phyloP scores from a whole-genome alignment of 495 filamentous ascomycete species.

The Xylaria curta region DNA sequence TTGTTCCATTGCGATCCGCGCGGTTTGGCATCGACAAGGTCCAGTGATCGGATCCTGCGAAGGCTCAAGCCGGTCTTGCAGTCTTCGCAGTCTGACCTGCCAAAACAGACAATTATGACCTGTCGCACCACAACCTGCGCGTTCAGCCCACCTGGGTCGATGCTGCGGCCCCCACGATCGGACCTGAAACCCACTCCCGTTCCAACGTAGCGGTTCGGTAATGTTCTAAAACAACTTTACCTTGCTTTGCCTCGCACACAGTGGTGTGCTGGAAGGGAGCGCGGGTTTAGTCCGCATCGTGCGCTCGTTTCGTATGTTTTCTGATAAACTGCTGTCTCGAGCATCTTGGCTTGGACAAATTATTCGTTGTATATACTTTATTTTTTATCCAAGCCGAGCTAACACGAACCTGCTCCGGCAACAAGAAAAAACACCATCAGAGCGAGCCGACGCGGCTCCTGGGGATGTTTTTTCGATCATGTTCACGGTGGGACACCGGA shows the following conservation, averaged over 20 bases:
- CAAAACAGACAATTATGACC: conserved; percentile 19
- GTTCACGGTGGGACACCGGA: conserved; percentile 27
- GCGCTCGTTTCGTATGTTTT: conserved; percentile 44
- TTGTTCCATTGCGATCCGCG: conserved; percentile 43
- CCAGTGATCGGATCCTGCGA: conserved; percentile 22
- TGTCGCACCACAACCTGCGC: conserved; percentile 30
- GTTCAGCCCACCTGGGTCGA: conserved; percentile 43
- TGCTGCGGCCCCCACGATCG: conserved; percentile 44
- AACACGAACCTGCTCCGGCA: conserved; percentile 29
- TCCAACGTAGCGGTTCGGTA: conserved; percentile 3
- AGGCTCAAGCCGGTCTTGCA: conserved; percentile 36
- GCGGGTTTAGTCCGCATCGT: conserved; percentile 27
- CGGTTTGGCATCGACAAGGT: conserved; percentile 33
- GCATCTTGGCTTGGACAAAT: conserved; percentile 19
- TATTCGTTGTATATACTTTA: conserved; percentile 22
- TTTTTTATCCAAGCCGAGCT: conserved; percentile 9
- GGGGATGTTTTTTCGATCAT: conserved; percentile 30
- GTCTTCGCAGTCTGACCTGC: conserved; percentile 30
- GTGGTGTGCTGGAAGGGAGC: conserved; percentile 1
- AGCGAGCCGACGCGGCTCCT: conserved; percentile 32
- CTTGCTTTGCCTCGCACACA: neutral
- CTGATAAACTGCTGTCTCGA: conserved; percentile 28
- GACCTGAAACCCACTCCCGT: conserved; percentile 11
- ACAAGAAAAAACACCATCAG: conserved; percentile 33
- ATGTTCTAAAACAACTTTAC: neutral